Percentiles rank a stretch among this genome's conserved stretches.
These are phyloP conservation scores for maize (Zea mays) DNA, from an alignment of 176 grass and related monocot species.

Conservation along the genomic window Zm-B73-REFERENCE-NAM-5.0 NC_050105.1:88224001-88224500, in stretches of 20 bases:
- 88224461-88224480: conserved; percentile 88
- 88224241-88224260: conserved; percentile 94
- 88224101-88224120: neutral
- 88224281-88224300: conserved; percentile 78
- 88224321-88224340: neutral
- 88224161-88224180: neutral
- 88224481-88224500: conserved; percentile 77
- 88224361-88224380: neutral
- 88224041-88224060: neutral
- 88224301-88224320: conserved; percentile 16
- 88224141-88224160: neutral
- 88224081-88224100: neutral
- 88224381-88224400: conserved; percentile 6
- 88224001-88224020: neutral
- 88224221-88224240: conserved; percentile 96
- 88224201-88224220: conserved; percentile 81
- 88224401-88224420: conserved; percentile 52
- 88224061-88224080: neutral
- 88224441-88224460: conserved; percentile 80
- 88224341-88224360: neutral
- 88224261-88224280: conserved; percentile 76
- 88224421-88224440: conserved; percentile 84
- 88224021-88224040: neutral
- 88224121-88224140: neutral
- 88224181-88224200: conserved; percentile 65